Evolutionary conservation across 768 basidiomycete genomes (phyloP).

Genomic region (Floccularia luteovirens): DNA sequence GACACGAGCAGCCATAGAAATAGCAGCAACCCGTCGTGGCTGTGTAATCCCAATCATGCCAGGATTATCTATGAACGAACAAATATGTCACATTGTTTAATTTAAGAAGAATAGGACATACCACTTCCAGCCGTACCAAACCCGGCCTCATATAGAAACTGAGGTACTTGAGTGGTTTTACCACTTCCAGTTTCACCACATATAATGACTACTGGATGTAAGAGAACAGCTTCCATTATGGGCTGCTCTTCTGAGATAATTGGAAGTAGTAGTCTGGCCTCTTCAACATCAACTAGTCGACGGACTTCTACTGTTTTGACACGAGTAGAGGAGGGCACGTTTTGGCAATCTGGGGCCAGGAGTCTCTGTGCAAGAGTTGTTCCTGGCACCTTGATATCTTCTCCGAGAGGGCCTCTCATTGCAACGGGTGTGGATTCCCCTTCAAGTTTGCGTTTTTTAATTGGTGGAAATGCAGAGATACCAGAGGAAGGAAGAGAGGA

Average conservation of each 20-base stretch:
- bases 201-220: conserved; percentile 83
- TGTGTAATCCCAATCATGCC: conserved; percentile 99
- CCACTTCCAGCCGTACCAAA: conserved; percentile 82
- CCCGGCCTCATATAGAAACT: conserved; percentile 96
- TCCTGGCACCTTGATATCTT: conserved; percentile 55
- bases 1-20: conserved; percentile 93
- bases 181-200: conserved; percentile 95
- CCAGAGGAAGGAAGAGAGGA: conserved; percentile 3
- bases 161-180: conserved; percentile 97
- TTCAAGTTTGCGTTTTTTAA: conserved; percentile 44
- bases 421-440: conserved; percentile 19
- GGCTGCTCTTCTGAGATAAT: conserved; percentile 91
- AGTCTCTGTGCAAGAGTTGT: conserved; percentile 57
- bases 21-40: conserved; percentile 93
- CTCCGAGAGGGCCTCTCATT: conserved; percentile 78
- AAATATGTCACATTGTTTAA: conserved; percentile 7
- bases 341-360: conserved; percentile 11
- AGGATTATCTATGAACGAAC: conserved; percentile 66
- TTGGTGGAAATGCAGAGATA: conserved; percentile 18
- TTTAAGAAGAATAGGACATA: conserved; percentile 21
- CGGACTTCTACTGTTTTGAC: conserved; percentile 44
- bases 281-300: conserved; percentile 67
- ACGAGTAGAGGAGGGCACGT: conserved; percentile 12
- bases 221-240: conserved; percentile 85
- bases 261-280: conserved; percentile 72